A percentile compares a stretch with the other conserved stretches of the same genome.
phyloP scores from a whole-genome alignment of 768 basidiomycete species.

The Suillus bovinus region DNA sequence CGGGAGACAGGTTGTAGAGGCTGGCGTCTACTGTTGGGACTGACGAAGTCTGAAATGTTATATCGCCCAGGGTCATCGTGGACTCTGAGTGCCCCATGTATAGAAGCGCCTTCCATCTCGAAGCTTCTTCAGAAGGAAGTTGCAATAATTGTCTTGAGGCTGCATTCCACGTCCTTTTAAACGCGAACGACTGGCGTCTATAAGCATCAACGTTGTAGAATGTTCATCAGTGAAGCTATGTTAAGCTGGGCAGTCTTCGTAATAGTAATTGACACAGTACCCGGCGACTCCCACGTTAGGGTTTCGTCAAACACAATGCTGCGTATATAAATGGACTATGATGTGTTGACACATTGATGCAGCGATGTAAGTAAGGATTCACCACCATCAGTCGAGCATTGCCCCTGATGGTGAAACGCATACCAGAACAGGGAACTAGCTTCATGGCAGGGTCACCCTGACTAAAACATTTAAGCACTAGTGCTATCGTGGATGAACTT shows the following conservation, averaged over 20 bases:
- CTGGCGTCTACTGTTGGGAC: background rate
- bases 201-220: background rate
- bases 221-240: background rate
- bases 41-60: background rate
- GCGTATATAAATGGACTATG: too few relatives aligned
- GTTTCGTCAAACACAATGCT: too few relatives aligned
- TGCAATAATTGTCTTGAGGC: background rate
- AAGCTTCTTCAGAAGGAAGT: too few relatives aligned
- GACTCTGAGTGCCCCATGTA: background rate
- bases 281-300: too few relatives aligned
- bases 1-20: slow-evolving; percentile 6
- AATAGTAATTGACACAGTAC: too few relatives aligned
- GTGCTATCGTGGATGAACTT: too few relatives aligned
- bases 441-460: background rate
- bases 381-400: background rate
- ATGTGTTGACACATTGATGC: too few relatives aligned
- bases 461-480: background rate
- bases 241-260: too few relatives aligned
- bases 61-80: background rate
- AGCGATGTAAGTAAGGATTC: background rate
- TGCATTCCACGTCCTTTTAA: background rate
- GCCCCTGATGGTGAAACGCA: background rate
- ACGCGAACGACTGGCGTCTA: background rate
- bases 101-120: background rate
- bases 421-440: background rate